These are phyloP conservation scores for Ceratobasidium sp. DNA, from an alignment of 1,284 basidiomycete species.

Conservation along the genomic window DNA sequence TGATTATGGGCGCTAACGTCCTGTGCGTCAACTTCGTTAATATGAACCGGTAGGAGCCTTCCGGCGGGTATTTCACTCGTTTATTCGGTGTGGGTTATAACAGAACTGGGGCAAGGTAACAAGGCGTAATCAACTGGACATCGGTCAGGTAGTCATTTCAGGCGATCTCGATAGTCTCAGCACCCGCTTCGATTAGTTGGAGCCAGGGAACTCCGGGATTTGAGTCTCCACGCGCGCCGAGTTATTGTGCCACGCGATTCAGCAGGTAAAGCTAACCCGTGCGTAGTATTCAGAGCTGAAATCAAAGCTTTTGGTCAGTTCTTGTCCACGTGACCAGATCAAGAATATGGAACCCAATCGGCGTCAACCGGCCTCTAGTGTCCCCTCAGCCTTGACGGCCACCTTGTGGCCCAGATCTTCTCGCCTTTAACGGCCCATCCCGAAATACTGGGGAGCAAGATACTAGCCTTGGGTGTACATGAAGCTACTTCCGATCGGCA, in stretches of 20 bases:
- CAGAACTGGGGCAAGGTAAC: neutral
- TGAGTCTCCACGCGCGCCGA: neutral
- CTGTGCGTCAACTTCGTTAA: neutral
- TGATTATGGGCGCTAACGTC: neutral
- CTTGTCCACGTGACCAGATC: slow-evolving; percentile 10
- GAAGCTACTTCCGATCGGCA: neutral
- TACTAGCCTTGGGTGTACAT: neutral
- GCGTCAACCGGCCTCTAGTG: slow-evolving; percentile 3
- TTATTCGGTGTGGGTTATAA: neutral
- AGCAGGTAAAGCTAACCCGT: neutral
- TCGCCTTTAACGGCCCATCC: no score
- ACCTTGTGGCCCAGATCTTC: neutral
- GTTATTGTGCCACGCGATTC: neutral
- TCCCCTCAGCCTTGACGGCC: neutral
- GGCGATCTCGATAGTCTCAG: neutral
- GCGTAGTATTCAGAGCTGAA: neutral
- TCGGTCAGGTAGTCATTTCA: neutral
- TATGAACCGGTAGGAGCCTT: neutral
- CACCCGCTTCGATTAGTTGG: neutral
- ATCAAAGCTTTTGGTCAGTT: no score
- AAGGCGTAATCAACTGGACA: neutral
- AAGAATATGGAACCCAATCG: neutral
- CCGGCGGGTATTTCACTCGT: no score
- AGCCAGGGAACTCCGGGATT: neutral
- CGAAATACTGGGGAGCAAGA: neutral